These are phyloP conservation scores for Metschnikowia rubicola DNA, from an alignment of 805 yeast species.

Conservation along the genomic window DNA sequence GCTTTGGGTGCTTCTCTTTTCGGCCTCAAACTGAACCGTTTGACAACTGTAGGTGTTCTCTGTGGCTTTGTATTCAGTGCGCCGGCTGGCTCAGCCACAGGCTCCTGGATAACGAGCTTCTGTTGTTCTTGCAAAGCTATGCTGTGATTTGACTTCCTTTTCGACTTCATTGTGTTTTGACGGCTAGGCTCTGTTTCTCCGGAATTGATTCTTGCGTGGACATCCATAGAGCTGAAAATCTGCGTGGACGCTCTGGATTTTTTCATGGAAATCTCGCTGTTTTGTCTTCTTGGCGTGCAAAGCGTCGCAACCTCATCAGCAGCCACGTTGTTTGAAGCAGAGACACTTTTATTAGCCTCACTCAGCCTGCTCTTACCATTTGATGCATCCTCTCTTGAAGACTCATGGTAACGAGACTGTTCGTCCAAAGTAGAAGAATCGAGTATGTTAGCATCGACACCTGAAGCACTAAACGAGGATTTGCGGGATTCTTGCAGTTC, in stretches of 20 bases:
- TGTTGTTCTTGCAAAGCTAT: neutral
- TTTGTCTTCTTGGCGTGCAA: slow-evolving; percentile 8
- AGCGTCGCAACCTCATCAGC: neutral
- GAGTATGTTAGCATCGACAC: slow-evolving; percentile 18
- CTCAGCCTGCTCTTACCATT: neutral
- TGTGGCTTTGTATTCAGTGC: neutral
- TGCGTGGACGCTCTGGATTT: slow-evolving; percentile 28
- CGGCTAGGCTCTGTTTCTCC: slow-evolving; percentile 5
- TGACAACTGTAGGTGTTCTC: slow-evolving; percentile 10
- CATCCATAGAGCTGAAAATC: slow-evolving; percentile 27
- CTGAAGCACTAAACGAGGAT: slow-evolving; percentile 10
- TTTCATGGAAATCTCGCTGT: slow-evolving; percentile 13
- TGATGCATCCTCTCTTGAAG: slow-evolving; percentile 3
- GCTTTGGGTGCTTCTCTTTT: slow-evolving; percentile 39
- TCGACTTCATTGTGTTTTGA: slow-evolving; percentile 3
- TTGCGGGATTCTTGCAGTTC: neutral
- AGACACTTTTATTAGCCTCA: neutral
- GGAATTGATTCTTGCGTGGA: slow-evolving; percentile 9
- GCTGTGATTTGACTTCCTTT: neutral
- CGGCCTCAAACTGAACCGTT: slow-evolving; percentile 34
- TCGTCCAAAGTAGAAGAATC: slow-evolving; percentile 24
- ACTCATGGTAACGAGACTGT: slow-evolving; percentile 8
- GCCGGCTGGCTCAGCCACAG: neutral
- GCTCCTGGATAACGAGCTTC: neutral
- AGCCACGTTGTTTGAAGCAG: neutral